Base-by-base conservation (phyloP, 768 basidiomycete species). In the Suillus subalutaceus region DNA sequence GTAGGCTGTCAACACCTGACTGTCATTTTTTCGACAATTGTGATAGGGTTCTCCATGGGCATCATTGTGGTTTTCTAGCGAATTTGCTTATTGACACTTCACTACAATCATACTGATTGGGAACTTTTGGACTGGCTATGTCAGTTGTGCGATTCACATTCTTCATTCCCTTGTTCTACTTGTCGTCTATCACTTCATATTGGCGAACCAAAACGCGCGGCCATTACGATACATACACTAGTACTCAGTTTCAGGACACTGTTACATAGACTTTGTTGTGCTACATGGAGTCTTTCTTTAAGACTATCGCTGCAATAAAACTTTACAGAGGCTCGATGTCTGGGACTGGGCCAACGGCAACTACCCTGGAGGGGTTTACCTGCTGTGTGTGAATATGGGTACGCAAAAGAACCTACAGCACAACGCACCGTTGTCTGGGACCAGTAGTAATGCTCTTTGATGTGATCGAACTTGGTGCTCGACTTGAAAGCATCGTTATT, bases 391-490 rank as follows among this genome's bases (percentile, higher is more conserved):
- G 59, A 73, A 63, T 16, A 37, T 20, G n/a, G 38, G 61, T 10
- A 20, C 13, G 6, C 12, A 12, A 13, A 0, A 37, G 20, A 23
- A 3, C 4, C n/a, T 35, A 46, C 18, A 48, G 52, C 2, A 16
- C 1, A 16, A 23, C 69, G 18, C 37, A 76, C 77, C 73, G 59
- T 63, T 41, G 56, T 71, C 66, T 73, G 73, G 26, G 78, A 78
- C 77, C 76, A 80, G 37, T 80, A 83, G 64, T 83, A 82, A 65
- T 77, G 74, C 38, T 71, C 73, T 70, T 83, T 83, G 78, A 85
- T 83, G 78, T 97, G 96, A 18, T 92, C 86, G 74, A 98, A 98
- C 74, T 96, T 83, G 46, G 96, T 96, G 20, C 90, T 88, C 7
- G 88, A 85, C 76, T 89, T 88, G 88, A 99, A 99, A 6, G 94